phyloP scores from a whole-genome alignment of 2,329 filamentous ascomycete species.

The Balansia obtecta region DNA sequence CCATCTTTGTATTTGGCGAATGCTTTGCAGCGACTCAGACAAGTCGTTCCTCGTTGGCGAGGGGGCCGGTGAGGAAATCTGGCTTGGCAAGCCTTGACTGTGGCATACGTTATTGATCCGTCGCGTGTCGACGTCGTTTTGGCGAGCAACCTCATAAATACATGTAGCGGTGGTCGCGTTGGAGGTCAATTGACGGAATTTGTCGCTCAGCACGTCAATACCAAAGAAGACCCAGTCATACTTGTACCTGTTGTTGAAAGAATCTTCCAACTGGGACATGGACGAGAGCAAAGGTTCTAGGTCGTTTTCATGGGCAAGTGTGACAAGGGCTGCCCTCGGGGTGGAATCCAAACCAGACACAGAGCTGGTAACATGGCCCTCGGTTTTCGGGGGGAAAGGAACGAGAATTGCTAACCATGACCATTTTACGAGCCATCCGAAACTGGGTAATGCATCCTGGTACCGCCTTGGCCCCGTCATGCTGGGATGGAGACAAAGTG shows the following conservation, averaged over 20 bases:
- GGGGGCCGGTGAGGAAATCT: slow-evolving; percentile 1
- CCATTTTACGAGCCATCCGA: slow-evolving; percentile 5
- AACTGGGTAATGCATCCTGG: not conserved
- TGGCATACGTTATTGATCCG: not conserved
- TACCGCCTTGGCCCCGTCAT: slow-evolving; percentile 5
- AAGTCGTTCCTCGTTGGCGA: slow-evolving; percentile 1
- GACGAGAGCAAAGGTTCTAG: slow-evolving; percentile 19
- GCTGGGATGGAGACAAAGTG: slow-evolving; percentile 6
- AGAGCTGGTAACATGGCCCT: slow-evolving; percentile 9
- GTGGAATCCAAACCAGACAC: slow-evolving; percentile 11
- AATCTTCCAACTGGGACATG: slow-evolving; percentile 42
- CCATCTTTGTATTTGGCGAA: slow-evolving; percentile 71
- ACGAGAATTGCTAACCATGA: slow-evolving; percentile 5
- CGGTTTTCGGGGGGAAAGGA: slow-evolving; percentile 4
- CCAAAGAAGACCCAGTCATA: slow-evolving; percentile 90
- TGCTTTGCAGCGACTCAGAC: slow-evolving; percentile 52
- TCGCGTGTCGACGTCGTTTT: slow-evolving; percentile 55
- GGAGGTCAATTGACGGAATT: slow-evolving; percentile 58
- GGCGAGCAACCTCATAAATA: slow-evolving; percentile 59
- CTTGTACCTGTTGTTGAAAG: slow-evolving; percentile 69
- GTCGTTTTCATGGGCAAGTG: slow-evolving; percentile 19
- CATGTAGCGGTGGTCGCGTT: slow-evolving; percentile 60
- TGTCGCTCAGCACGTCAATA: slow-evolving; percentile 61
- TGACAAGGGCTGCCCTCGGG: slow-evolving; percentile 20
- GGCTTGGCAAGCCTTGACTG: not conserved